Evolutionary conservation across 2,329 filamentous ascomycete genomes (phyloP), one percentile per base, ranked within the genome.

Genomic region (Pseudogymnoascus sp.): DNA sequence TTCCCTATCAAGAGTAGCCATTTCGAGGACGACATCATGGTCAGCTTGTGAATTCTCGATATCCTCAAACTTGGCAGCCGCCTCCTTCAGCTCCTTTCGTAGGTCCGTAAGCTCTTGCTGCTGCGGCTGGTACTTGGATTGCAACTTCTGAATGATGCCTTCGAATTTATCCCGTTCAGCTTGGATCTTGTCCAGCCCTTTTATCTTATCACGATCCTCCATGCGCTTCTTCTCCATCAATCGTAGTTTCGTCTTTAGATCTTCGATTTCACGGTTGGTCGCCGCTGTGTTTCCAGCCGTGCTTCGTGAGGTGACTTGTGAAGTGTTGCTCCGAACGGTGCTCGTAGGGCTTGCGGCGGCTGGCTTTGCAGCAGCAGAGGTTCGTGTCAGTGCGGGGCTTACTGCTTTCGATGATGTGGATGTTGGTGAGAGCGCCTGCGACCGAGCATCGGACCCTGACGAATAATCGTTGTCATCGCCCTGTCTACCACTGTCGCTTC

Each of bases 1-100:
- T 74, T 99, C 93, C 49, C 91, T 86, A 72, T 99, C 94, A 25
- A 99, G 79, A 0, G 90, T 88, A 5, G 92, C 91, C 75, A 94
- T 84, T 75, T 99, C 94, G 70, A 97, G 77, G 5, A 89, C 84
- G 3, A 87, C 84, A 30, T 97, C 94, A 73, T 95, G 87, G 67
- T 97, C 92, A 6, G 90, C 89, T 72, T 94, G 88, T 61, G 89
- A 79, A 30, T 82, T 80, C 68, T 93, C 90, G 2, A 94, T 79
- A 22, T 85, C 79, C 62, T 89, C 85, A 19, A 92, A 80, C 58
- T 83, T 84, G 19, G 80, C 75, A 71, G 94, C 86, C 0, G 87
- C 84, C 68, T 95, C 90, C 69, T 91, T 92, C 45, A 95, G 74
- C 69, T 89, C 82, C 71, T 89, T 90, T 66, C 89, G 87, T 25